Evolutionary conservation across 2,329 filamentous ascomycete genomes (phyloP).

Genomic region (Bipolaris oryzae): DNA sequence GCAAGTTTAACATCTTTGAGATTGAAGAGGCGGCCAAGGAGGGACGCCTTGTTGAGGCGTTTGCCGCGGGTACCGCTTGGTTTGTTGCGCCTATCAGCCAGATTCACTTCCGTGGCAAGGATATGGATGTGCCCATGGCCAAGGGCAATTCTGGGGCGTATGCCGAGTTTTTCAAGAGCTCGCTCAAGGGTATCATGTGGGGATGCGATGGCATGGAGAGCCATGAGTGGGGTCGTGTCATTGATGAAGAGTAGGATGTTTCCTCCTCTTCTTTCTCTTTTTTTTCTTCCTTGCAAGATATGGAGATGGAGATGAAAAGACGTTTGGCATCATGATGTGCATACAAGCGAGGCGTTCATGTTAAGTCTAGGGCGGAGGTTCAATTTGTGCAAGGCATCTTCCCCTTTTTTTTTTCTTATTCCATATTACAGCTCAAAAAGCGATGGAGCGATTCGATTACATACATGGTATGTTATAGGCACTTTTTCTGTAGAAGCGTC

Average conservation of each 20-base stretch:
- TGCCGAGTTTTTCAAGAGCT: slow-evolving; percentile 52
- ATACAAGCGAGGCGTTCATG: neutral
- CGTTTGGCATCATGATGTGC: neutral
- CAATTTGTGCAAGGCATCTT: neutral
- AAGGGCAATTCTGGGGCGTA: slow-evolving; percentile 52
- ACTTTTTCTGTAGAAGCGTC: neutral
- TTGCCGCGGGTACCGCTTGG: slow-evolving; percentile 82
- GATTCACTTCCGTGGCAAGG: slow-evolving; percentile 54
- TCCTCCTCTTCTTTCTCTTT: neutral
- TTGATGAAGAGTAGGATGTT: slow-evolving; percentile 44
- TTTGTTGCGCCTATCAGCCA: slow-evolving; percentile 55
- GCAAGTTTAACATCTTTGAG: slow-evolving; percentile 81
- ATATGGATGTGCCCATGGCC: slow-evolving; percentile 51
- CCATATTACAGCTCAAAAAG: neutral
- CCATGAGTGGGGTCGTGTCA: slow-evolving; percentile 56
- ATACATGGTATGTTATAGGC: neutral
- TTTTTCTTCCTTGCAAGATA: neutral
- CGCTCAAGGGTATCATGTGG: slow-evolving; percentile 58
- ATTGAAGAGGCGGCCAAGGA: slow-evolving; percentile 73
- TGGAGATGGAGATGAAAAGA: neutral
- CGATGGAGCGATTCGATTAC: neutral
- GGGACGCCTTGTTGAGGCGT: slow-evolving; percentile 80
- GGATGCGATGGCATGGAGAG: slow-evolving; percentile 50
- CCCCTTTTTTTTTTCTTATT: neutral
- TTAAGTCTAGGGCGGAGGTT: neutral